Evolutionary conservation across 306 rosid species (phyloP).

Genomic region (Vigna reflexopilosa): DNA sequence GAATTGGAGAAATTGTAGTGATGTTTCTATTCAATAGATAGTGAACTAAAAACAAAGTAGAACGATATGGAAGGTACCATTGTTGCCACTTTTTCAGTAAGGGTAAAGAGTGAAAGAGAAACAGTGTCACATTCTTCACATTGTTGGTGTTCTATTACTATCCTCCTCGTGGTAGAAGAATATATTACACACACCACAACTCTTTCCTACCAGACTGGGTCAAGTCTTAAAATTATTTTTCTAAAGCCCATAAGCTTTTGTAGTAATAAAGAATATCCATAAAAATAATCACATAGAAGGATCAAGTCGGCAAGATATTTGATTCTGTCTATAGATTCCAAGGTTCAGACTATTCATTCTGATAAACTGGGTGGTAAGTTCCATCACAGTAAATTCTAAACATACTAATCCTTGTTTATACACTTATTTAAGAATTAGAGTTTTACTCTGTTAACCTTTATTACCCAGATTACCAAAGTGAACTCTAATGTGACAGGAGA

Average conservation of each 20-base stretch:
- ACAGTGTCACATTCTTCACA: background rate
- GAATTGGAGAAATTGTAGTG: constrained; percentile 14
- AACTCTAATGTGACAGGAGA: too few relatives aligned
- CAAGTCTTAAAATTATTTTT: background rate
- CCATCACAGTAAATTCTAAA: background rate
- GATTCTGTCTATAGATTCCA: constrained; percentile 5
- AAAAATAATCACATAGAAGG: background rate
- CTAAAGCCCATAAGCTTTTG: background rate
- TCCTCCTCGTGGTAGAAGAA: background rate
- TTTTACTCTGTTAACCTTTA: too few relatives aligned
- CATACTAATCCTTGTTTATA: constrained; percentile 1
- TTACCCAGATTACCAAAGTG: too few relatives aligned
- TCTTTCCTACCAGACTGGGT: constrained; percentile 1
- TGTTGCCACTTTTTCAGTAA: background rate
- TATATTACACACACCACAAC: background rate
- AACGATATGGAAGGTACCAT: constrained; percentile 24
- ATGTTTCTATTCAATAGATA: constrained; percentile 19
- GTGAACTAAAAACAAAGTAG: background rate
- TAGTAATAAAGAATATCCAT: constrained; percentile 17
- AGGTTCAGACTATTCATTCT: constrained; percentile 22
- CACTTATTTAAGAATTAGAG: background rate
- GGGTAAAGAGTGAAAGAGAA: background rate
- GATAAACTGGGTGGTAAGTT: background rate
- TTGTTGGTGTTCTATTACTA: constrained; percentile 1
- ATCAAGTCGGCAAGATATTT: constrained; percentile 18